Evolutionary conservation across 352 stramenopile genomes (phyloP), one percentile per base, ranked within the genome.

Genomic region (Globisporangium abappressorium): DNA sequence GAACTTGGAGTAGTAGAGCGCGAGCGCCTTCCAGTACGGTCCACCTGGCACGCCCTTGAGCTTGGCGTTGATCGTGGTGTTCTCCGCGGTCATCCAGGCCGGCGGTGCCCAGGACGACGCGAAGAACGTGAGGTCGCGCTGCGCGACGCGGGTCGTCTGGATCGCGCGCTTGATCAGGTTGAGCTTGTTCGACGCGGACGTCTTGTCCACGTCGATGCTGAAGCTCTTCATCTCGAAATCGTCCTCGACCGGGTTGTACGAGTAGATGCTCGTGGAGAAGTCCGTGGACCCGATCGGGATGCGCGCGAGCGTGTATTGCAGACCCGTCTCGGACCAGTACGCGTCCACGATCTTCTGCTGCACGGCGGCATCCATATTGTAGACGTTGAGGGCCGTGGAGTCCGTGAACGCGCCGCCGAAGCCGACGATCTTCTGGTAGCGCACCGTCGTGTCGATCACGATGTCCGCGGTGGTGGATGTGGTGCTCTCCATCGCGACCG

Each of bases 361-460:
- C 5, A 94, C 67, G 8, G 65, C 72, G 1, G 72, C 58, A 5
- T 76, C 67, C 54, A 97, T 74, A 66, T 82, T 71, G 64, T 89
- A 82, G 53, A 96, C 73, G 62, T 96, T 95, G 65, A 94, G 88
- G 24, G 89, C 78, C 43, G 89, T 79, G 3, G 88, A 70, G 64
- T 97, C 91, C 9, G 91, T 97, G 78, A 97, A 97, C 26, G 91
- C 89, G 20, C 90, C 91, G 11, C 91, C 91, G 66, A 97, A 97
- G 14, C 91, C 91, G 33, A 89, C 77, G 53, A 97, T 95, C 65
- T 87, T 76, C 72, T 97, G 83, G 77, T 82, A 91, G 61, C 70
- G 88, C 33, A 72, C 76, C 0, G 59, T 67, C 14, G 76, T 78
- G 62, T 93, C 79, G 33, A 91, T 74, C 30, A 76, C 66, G 28